phyloP scores from a whole-genome alignment of 805 yeast species.

The Metschnikowia picachoensis region DNA sequence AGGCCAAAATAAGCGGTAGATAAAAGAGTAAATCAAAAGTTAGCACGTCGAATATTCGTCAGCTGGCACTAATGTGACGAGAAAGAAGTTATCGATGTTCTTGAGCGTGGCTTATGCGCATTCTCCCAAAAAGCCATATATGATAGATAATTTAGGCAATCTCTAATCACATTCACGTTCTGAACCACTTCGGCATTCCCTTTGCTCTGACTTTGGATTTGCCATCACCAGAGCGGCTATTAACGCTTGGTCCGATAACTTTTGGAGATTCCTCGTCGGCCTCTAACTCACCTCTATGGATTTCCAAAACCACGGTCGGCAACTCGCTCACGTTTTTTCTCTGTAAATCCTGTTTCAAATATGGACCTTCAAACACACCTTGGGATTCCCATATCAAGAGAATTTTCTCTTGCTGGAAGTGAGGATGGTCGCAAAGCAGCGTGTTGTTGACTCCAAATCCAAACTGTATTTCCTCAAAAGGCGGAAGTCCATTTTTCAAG shows the following conservation, averaged over 20 bases:
- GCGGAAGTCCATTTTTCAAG: conserved; percentile 37
- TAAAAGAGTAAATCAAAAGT: too few species aligned
- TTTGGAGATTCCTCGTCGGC: conserved; percentile 19
- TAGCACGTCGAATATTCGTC: too few species aligned
- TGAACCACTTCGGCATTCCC: conserved; percentile 19
- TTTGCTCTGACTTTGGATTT: conserved; percentile 3
- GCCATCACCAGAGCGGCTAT: neutral
- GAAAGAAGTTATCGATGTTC: too few species aligned
- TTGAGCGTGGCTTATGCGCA: too few species aligned
- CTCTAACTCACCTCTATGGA: conserved; percentile 29
- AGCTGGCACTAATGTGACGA: too few species aligned
- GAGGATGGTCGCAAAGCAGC: conserved; percentile 25
- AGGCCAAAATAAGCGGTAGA: too few species aligned
- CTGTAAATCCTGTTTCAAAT: conserved; percentile 18
- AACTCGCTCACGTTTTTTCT: conserved; percentile 27
- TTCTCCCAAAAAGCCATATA: too few species aligned
- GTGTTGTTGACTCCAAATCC: conserved; percentile 28
- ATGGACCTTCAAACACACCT: conserved; percentile 23
- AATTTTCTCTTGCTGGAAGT: conserved; percentile 29
- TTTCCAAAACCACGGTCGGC: conserved; percentile 36
- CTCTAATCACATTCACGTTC: conserved; percentile 1
- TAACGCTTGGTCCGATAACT: neutral
- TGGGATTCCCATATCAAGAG: conserved; percentile 36
- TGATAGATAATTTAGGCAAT: neutral
- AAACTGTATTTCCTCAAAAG: conserved; percentile 28